Evolutionary conservation across 805 yeast genomes (phyloP).

Genomic region (Huiozyma sinensis): DNA sequence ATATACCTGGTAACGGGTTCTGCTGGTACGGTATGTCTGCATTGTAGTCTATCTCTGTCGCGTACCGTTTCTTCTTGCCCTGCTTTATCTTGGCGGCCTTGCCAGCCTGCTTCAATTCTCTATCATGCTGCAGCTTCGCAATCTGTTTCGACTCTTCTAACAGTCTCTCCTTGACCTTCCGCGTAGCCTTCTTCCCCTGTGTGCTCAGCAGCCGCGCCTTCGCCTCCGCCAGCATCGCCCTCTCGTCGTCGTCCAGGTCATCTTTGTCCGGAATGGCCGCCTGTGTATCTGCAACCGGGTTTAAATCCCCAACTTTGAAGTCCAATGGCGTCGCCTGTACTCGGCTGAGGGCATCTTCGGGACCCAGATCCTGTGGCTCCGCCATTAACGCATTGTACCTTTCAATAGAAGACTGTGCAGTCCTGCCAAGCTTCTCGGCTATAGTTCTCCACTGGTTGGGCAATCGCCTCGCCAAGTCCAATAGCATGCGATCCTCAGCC

Average conservation of each 20-base stretch:
- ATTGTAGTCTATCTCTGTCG: constrained; percentile 67
- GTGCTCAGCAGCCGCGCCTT: constrained; percentile 84
- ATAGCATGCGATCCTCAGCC: constrained; percentile 64
- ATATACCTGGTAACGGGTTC: constrained; percentile 54
- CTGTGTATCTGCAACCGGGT: constrained; percentile 61
- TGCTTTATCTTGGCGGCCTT: constrained; percentile 40
- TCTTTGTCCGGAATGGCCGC: constrained; percentile 76
- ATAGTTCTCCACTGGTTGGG: constrained; percentile 95
- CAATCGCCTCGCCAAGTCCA: constrained; percentile 53
- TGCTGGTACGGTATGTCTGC: constrained; percentile 76
- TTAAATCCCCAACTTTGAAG: constrained; percentile 43
- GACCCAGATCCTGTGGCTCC: constrained; percentile 30
- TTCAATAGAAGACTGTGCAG: constrained; percentile 80
- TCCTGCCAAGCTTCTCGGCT: constrained; percentile 69
- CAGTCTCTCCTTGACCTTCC: constrained; percentile 79
- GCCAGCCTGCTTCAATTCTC: constrained; percentile 78
- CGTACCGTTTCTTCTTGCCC: constrained; percentile 39
- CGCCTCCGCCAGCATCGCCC: constrained; percentile 92
- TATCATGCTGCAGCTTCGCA: constrained; percentile 65
- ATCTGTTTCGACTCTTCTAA: constrained; percentile 67
- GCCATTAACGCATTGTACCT: constrained; percentile 52
- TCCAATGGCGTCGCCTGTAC: neutral
- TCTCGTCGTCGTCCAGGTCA: constrained; percentile 76
- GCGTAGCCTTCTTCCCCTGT: constrained; percentile 86
- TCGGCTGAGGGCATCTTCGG: neutral